phyloP scores from a whole-genome alignment of 495 filamentous ascomycete genomes.

The Hypoxylon subgilvum region DNA sequence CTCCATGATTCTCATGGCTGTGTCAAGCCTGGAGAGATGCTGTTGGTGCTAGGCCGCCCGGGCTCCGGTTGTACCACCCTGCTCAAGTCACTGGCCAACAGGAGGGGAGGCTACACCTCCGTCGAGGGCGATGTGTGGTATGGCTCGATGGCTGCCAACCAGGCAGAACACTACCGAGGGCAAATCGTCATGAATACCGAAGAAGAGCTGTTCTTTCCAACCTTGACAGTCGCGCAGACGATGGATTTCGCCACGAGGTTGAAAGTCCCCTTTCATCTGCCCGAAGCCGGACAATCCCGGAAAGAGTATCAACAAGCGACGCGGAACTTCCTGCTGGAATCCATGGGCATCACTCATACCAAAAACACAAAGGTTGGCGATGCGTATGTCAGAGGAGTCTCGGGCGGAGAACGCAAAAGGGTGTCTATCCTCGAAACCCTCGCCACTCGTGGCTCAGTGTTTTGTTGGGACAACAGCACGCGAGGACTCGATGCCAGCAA shows the following conservation, averaged over 20 bases:
- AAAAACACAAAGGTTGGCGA: slow-evolving; percentile 80
- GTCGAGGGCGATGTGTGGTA: too few species aligned
- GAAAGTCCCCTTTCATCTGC: slow-evolving; percentile 66
- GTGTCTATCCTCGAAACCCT: slow-evolving; percentile 79
- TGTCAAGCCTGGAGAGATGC: too few species aligned
- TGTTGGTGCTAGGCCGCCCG: too few species aligned
- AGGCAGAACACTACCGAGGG: slow-evolving; percentile 75
- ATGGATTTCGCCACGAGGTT: slow-evolving; percentile 76
- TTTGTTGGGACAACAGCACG: slow-evolving; percentile 88
- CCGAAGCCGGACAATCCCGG: too few species aligned
- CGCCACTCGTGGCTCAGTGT: slow-evolving; percentile 68
- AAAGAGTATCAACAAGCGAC: slow-evolving; percentile 63
- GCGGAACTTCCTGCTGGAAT: slow-evolving; percentile 79
- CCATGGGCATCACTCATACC: slow-evolving; percentile 77
- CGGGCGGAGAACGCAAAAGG: slow-evolving; percentile 82
- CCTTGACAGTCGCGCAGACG: slow-evolving; percentile 79
- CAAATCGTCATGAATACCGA: slow-evolving; percentile 84
- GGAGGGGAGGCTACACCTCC: too few species aligned
- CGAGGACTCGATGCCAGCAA: slow-evolving; percentile 81
- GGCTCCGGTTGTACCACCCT: too few species aligned
- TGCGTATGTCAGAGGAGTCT: slow-evolving; percentile 78
- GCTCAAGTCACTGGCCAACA: too few species aligned
- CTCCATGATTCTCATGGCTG: too few species aligned
- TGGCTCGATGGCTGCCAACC: too few species aligned
- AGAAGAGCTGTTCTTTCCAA: slow-evolving; percentile 82